A percentile compares a stretch with the other conserved stretches of the same genome.
These are phyloP conservation scores for Cicer chorassanicum DNA, from an alignment of 306 rosid species.

Conservation along the genomic window DNA sequence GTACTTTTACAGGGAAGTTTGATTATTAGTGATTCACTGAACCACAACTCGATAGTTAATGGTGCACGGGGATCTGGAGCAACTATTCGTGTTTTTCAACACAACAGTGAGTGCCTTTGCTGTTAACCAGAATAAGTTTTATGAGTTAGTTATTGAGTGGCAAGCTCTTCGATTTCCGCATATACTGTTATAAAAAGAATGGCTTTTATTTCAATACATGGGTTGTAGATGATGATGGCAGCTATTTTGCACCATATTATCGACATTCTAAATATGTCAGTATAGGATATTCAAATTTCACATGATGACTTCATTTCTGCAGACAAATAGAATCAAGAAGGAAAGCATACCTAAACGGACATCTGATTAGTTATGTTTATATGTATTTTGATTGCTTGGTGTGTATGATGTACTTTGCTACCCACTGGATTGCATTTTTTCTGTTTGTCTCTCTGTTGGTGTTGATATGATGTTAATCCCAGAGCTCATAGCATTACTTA, in stretches of 20 bases:
- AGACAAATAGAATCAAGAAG: conserved; percentile 12
- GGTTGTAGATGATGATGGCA: conserved; percentile 4
- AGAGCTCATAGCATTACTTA: conserved; percentile 3
- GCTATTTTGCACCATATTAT: not conserved
- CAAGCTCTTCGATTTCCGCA: not conserved
- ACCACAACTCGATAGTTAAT: conserved; percentile 89
- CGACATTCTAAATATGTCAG: not conserved
- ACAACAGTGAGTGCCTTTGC: conserved; percentile 59
- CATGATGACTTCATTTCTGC: conserved; percentile 18
- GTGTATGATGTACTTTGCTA: conserved; percentile 1
- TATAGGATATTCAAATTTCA: conserved; percentile 17
- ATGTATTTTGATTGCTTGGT: conserved; percentile 16
- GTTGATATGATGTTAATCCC: conserved; percentile 20
- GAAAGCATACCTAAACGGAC: not conserved
- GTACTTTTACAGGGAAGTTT: conserved; percentile 66
- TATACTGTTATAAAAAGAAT: not conserved
- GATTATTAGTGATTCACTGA: conserved; percentile 90
- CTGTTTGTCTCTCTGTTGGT: not conserved
- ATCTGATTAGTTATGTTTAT: conserved; percentile 33
- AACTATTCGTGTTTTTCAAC: conserved; percentile 87
- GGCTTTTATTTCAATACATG: conserved; percentile 4
- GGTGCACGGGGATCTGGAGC: conserved; percentile 97
- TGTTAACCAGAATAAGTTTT: not conserved
- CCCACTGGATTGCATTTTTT: conserved; percentile 17
- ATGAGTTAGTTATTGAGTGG: conserved; percentile 3